Base-by-base conservation (phyloP, 192 early-diverging fungal species). In the Linnemannia exigua region DNA sequence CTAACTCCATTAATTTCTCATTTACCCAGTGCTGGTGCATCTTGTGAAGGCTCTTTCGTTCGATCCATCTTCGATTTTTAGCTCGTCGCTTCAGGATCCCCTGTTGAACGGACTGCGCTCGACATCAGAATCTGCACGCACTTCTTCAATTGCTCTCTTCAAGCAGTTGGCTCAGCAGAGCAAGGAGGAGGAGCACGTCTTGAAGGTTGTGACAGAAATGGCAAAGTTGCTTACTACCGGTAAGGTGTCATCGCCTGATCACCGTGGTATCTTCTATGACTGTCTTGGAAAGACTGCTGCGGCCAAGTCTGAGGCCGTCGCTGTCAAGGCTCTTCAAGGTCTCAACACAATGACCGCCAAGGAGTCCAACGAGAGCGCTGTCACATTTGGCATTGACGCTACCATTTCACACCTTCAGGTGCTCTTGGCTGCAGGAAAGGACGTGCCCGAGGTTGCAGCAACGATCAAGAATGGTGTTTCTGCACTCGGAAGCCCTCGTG, bases 341-440 rank as follows among this genome's bases (percentile, higher is more conserved):
- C 86, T 94, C 80, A 88, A 93, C 7, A 88, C 92, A n/a, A 93
- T 97, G 87, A 78, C 91, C 15, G 79, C 86, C 33, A 97, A 97
- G 87, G 97, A 98, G 83, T 90, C 92, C 17, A 93, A 95, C 67
- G 97, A 97, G 70, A 81, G 84, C 22, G 92, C 92, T n/a, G 89
- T 95, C 15, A 67, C 87, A 3, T 87, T 91, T 70, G 90, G 93
- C 66, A 92, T 97, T 35, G 76, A 91, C 25, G 92, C 93, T 14
- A 79, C 94, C 35, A 90, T 91, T 12, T 68, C 76, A 54, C 96
- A 96, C 70, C 44, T 89, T 19, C 77, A 70, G 28, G 89, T 84
- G 22, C 91, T 91, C 38, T 89, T 91, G 75, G 87, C 54, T 47
- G 70, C 70, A 63, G 76, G 81, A 74, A 76, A 90, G 47, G 80